Evolutionary conservation across 768 basidiomycete genomes (phyloP).

Genomic region (Auriscalpium vulgare): DNA sequence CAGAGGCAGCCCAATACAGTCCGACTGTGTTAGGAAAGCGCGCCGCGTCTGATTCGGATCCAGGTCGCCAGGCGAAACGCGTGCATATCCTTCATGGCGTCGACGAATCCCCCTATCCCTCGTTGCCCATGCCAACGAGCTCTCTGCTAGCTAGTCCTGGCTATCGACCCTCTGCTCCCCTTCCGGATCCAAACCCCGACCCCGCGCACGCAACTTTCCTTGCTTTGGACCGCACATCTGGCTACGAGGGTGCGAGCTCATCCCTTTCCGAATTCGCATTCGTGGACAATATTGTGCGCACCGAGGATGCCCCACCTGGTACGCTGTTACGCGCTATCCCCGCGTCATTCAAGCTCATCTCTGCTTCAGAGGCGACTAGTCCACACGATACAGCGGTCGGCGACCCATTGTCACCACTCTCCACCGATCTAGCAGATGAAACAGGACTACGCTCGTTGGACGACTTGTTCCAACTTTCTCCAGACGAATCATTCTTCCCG

Average conservation of each 20-base stretch:
- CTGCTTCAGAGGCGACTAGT: not conserved
- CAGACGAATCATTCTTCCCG: not conserved
- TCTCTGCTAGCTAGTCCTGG: too few species aligned
- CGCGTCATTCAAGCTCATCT: not conserved
- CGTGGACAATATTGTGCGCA: not conserved
- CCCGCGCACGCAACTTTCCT: too few species aligned
- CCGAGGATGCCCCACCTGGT: not conserved
- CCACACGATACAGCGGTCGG: not conserved
- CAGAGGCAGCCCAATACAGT: not conserved
- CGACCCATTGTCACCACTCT: too few species aligned
- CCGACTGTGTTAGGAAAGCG: not conserved
- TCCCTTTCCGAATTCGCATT: not conserved
- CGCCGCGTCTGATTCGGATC: too few species aligned
- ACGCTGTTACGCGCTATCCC: not conserved
- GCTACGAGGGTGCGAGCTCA: too few species aligned
- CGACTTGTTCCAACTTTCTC: not conserved
- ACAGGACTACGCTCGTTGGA: not conserved
- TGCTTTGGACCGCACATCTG: too few species aligned
- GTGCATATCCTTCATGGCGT: too few species aligned
- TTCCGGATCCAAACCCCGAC: too few species aligned
- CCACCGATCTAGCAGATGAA: not conserved
- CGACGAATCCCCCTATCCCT: too few species aligned
- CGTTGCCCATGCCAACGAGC: too few species aligned
- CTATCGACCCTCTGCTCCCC: too few species aligned
- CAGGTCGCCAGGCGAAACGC: too few species aligned